Percentiles rank a stretch among this genome's conserved stretches.
Conservation (phyloP, 23 red algal genomes). For the Gracilariopsis chorda region DNA sequence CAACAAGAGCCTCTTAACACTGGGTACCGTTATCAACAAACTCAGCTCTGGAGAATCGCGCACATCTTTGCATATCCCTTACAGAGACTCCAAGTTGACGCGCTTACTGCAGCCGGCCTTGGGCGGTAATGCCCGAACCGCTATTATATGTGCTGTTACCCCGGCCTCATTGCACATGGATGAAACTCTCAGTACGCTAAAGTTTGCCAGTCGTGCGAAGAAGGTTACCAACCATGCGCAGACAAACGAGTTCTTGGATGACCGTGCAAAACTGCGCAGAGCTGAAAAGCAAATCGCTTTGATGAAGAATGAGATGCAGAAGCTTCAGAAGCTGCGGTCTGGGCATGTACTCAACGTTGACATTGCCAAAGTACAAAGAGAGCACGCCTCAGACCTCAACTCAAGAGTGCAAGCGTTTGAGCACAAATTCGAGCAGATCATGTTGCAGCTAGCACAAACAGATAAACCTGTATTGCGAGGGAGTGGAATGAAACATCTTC, state of each 20-base stretch:
- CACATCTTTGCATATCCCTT: slow-evolving; percentile 81
- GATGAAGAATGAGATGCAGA: background rate
- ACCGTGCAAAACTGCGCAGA: slow-evolving; percentile 73
- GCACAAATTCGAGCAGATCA: background rate
- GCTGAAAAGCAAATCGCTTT: slow-evolving; percentile 60
- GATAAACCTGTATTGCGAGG: background rate
- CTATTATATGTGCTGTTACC: slow-evolving; percentile 83
- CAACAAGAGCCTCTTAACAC: slow-evolving; percentile 87
- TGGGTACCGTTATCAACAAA: slow-evolving; percentile 98
- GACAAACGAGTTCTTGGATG: slow-evolving; percentile 90
- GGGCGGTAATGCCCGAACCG: slow-evolving; percentile 91
- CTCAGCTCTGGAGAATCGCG: slow-evolving; percentile 66
- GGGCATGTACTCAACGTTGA: background rate
- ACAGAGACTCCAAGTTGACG: slow-evolving; percentile 98
- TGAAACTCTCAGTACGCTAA: slow-evolving; percentile 90
- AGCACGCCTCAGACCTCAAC: background rate
- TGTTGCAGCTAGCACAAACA: background rate
- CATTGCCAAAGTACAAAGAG: background rate
- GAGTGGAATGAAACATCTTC: background rate
- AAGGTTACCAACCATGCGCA: slow-evolving; percentile 81
- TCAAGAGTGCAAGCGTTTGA: background rate
- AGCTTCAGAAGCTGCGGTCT: background rate
- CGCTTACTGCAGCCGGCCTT: slow-evolving; percentile 91
- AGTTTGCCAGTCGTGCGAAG: slow-evolving; percentile 95
- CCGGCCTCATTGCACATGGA: slow-evolving; percentile 78